phyloP scores from a whole-genome alignment of 2,329 filamentous ascomycete species.

The Exserohilum turcica region DNA sequence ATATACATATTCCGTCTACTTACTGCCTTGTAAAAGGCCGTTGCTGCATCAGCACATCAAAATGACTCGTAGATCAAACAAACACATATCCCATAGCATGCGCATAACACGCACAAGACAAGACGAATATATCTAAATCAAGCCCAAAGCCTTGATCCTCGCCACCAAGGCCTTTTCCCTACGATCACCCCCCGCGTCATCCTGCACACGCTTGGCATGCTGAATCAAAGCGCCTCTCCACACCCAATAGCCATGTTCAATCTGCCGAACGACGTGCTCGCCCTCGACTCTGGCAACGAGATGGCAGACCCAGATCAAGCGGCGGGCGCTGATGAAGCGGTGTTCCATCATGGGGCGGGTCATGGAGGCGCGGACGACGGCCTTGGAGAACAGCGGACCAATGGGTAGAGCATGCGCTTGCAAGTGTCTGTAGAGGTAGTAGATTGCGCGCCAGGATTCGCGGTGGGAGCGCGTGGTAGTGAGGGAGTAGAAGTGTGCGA shows the following conservation, averaged over 20 bases:
- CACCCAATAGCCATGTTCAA: slow-evolving; percentile 35
- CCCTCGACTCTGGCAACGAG: slow-evolving; percentile 39
- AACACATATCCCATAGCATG: no score
- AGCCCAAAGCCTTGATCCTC: slow-evolving; percentile 37
- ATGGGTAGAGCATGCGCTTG: slow-evolving; percentile 26
- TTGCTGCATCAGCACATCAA: no score
- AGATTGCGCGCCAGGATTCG: slow-evolving; percentile 32
- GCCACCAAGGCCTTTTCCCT: slow-evolving; percentile 32
- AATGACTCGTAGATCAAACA: no score
- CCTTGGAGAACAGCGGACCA: slow-evolving; percentile 37
- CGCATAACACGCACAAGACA: no score
- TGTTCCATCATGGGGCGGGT: slow-evolving; percentile 35
- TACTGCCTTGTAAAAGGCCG: no score
- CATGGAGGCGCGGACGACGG: slow-evolving; percentile 33
- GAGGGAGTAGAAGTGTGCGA: slow-evolving; percentile 41
- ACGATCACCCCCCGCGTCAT: slow-evolving; percentile 23
- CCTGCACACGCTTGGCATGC: slow-evolving; percentile 25
- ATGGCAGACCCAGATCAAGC: slow-evolving; percentile 37
- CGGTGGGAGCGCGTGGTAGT: slow-evolving; percentile 27
- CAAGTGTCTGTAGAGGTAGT: slow-evolving; percentile 38
- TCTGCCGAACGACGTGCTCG: slow-evolving; percentile 28
- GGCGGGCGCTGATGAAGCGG: slow-evolving; percentile 35
- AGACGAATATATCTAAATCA: no score
- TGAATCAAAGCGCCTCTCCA: slow-evolving; percentile 40
- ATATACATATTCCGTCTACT: background rate